These are phyloP conservation scores for Saccharomycopsis fodiens DNA, from an alignment of 805 yeast species.

Conservation along the genomic window DNA sequence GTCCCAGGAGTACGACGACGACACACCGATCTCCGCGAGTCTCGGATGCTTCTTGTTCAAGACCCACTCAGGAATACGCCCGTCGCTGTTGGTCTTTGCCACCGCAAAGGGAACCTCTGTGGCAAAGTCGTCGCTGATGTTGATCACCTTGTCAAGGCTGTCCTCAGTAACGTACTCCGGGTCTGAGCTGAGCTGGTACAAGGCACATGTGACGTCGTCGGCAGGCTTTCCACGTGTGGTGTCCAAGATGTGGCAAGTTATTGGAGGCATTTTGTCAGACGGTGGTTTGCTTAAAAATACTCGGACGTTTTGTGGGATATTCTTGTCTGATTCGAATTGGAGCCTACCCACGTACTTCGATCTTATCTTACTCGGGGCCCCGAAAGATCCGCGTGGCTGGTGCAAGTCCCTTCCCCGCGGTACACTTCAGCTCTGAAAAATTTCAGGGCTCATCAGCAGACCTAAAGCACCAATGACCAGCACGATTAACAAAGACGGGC, in stretches of 20 bases:
- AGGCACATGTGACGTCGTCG: constrained; percentile 57
- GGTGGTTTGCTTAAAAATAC: too few relatives aligned
- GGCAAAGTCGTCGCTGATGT: constrained; percentile 23
- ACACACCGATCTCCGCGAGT: constrained; percentile 29
- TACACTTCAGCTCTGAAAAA: too few relatives aligned
- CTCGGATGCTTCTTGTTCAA: constrained; percentile 25
- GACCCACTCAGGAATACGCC: constrained; percentile 68
- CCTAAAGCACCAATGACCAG: constrained; percentile 10
- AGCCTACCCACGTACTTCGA: too few relatives aligned
- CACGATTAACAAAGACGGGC: constrained; percentile 6
- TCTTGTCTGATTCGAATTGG: too few relatives aligned
- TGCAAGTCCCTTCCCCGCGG: too few relatives aligned
- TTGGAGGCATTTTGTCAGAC: constrained; percentile 34
- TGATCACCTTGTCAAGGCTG: not conserved
- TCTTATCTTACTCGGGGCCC: too few relatives aligned
- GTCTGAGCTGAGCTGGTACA: constrained; percentile 31
- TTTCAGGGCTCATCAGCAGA: not conserved
- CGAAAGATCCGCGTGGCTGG: too few relatives aligned
- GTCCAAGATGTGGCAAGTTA: constrained; percentile 87
- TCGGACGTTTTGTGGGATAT: too few relatives aligned
- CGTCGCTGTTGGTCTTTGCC: constrained; percentile 71
- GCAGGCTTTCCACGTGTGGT: constrained; percentile 85
- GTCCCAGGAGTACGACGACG: constrained; percentile 32
- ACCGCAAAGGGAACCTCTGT: constrained; percentile 50
- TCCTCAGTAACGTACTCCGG: constrained; percentile 2